A percentile compares a stretch with the other conserved stretches of the same genome.
These are phyloP conservation scores for Clonostachys solani DNA, from an alignment of 2,329 filamentous ascomycete species.

Conservation along the genomic window DNA sequence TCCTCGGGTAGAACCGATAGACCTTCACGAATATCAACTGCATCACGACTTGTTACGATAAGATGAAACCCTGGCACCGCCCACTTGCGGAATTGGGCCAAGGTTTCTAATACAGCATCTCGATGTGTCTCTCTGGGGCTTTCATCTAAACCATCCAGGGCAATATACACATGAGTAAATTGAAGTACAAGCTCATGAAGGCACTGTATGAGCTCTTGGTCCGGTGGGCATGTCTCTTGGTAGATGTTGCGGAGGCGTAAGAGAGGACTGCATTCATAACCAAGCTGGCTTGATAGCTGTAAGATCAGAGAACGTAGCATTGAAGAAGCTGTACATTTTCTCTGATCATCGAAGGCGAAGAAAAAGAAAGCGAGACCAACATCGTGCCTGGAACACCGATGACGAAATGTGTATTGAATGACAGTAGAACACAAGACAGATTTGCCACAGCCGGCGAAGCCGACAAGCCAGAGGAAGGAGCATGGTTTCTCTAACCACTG, in stretches of 20 bases:
- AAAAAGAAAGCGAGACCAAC: constrained; percentile 29
- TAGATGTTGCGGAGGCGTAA: constrained; percentile 10
- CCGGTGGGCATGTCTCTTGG: constrained; percentile 8
- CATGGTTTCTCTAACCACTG: constrained; percentile 15
- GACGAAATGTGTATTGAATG: constrained; percentile 18
- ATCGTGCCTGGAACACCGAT: constrained; percentile 9
- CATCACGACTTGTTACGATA: constrained; percentile 25
- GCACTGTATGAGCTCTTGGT: constrained; percentile 11
- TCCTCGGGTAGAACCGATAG: constrained; percentile 8
- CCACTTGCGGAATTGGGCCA: constrained; percentile 15
- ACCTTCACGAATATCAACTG: constrained; percentile 18
- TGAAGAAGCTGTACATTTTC: constrained; percentile 19
- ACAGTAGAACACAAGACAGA: constrained; percentile 29
- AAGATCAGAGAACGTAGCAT: constrained; percentile 24
- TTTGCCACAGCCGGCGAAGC: constrained; percentile 34
- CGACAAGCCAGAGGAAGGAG: constrained; percentile 32
- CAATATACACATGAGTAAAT: constrained; percentile 24
- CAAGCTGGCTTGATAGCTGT: constrained; percentile 22
- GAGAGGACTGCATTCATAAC: constrained; percentile 8
- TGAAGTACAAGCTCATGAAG: constrained; percentile 11
- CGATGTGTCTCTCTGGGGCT: constrained; percentile 16
- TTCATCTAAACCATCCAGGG: constrained; percentile 31
- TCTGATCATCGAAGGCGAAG: constrained; percentile 28
- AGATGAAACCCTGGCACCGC: constrained; percentile 15
- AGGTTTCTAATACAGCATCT: constrained; percentile 14